Evolutionary conservation across 23 red algal species (phyloP).

Genomic region (Gracilaria domingensis): DNA sequence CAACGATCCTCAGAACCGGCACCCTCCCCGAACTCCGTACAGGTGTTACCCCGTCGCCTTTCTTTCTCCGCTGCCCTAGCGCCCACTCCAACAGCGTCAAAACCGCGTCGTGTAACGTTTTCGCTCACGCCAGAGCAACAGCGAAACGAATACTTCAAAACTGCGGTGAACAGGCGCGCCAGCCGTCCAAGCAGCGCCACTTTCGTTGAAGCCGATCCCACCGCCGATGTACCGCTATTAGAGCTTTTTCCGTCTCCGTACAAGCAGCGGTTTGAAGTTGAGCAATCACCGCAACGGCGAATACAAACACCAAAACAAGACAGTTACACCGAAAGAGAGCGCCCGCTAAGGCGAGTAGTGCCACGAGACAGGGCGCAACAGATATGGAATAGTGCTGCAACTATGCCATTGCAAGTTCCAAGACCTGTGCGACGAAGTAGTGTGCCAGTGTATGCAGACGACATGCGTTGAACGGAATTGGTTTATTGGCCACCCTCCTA

Average conservation of each 20-base stretch:
- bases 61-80: constrained; percentile 48
- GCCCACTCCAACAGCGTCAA: not conserved
- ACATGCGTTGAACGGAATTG: not conserved
- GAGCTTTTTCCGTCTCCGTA: constrained; percentile 33
- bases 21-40: not conserved
- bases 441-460: constrained; percentile 24
- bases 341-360: constrained; percentile 1
- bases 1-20: not conserved
- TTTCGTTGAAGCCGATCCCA: not conserved
- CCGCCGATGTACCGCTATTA: not conserved
- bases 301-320: not conserved
- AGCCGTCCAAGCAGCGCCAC: not conserved
- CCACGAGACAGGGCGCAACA: constrained; percentile 20
- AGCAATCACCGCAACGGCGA: not conserved
- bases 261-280: not conserved
- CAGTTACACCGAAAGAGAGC: not conserved
- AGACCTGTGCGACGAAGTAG: not conserved
- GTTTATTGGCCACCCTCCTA: not conserved
- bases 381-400: constrained; percentile 12
- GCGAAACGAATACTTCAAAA: constrained; percentile 44
- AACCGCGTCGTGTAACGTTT: constrained; percentile 53
- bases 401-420: constrained; percentile 30
- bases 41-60: constrained; percentile 38
- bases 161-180: not conserved
- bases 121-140: constrained; percentile 63